Evolutionary conservation across 345 rosid genomes (phyloP), one percentile per base, ranked within the genome.

Genomic region (Sisymbrium altissimum): DNA sequence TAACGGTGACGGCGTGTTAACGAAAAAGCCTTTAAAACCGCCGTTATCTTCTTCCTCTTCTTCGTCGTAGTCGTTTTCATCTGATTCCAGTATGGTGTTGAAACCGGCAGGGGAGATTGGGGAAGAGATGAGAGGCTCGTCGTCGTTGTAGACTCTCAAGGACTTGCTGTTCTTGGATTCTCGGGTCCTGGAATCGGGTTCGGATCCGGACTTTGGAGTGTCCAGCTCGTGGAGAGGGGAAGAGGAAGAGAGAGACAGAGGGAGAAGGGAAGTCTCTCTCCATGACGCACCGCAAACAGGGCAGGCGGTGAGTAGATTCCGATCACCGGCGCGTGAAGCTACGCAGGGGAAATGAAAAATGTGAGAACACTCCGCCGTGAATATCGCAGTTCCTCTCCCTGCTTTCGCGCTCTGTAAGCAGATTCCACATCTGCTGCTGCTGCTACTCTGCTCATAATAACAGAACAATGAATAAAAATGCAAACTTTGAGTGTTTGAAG

Each of bases 281-380:
- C 97, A 91, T 10, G 74, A 62, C 41, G 82, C 23, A 81, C 71
- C 72, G 78, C 98, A 91, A 7, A 94, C 86, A 11, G 98, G 98
- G 27, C 98, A 94, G 4, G 49, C 59, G 21, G 73, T 41, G 64
- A 89, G 78, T 18, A 85, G 67, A 0, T 75, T 79, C 6, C 74
- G 83, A 61, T 77, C 83, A 53, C 78, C 78, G 39, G 81, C 61
- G 64, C 79, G 87, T 35, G 88, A 52, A 30, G 91, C 78, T 13
- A 91, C 59, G 68, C 97, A 94, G 1, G 89, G 90, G 72, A 91
- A 89, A 71, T 94, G 97, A 55, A 94, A 94, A 17, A 78, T 68
- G 70, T 94, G 97, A 0, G 86, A 82, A 64, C 98, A 94, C 70
- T 91, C 97, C 13, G 97, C 96, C 18, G 95, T 94, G 83, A 87